These are phyloP conservation scores for Neofusicoccum sp. DNA, from an alignment of 2,329 filamentous ascomycete species.

Conservation along the genomic window DNA sequence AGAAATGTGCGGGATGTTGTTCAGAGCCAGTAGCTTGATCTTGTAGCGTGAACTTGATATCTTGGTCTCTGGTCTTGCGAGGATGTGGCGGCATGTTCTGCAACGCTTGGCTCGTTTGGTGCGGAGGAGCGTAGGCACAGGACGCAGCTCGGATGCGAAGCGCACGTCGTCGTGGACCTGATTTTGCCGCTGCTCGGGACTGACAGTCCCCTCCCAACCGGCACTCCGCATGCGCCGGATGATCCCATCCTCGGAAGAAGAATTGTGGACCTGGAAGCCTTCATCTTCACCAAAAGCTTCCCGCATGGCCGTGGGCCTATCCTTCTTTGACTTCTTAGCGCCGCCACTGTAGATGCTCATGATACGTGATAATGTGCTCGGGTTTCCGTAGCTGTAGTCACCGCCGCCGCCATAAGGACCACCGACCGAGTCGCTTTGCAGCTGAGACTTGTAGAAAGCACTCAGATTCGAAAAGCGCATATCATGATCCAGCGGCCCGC, in stretches of 20 bases:
- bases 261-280: slow-evolving; percentile 63
- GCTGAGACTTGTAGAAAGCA: slow-evolving; percentile 77
- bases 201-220: slow-evolving; percentile 65
- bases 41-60: slow-evolving; percentile 85
- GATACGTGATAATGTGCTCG: slow-evolving; percentile 78
- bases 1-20: slow-evolving; percentile 80
- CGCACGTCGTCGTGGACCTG: slow-evolving; percentile 52
- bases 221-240: slow-evolving; percentile 58
- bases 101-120: slow-evolving; percentile 95
- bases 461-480: slow-evolving; percentile 73
- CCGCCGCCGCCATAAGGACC: slow-evolving; percentile 40
- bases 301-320: slow-evolving; percentile 71
- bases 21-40: slow-evolving; percentile 80
- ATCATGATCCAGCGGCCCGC: slow-evolving; percentile 52
- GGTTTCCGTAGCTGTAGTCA: slow-evolving; percentile 57
- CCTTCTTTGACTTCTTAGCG: slow-evolving; percentile 57
- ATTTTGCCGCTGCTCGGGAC: slow-evolving; percentile 51
- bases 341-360: slow-evolving; percentile 79
- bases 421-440: slow-evolving; percentile 57
- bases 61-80: slow-evolving; percentile 91
- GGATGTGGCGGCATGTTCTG: slow-evolving; percentile 87
- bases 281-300: slow-evolving; percentile 71
- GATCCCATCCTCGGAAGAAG: slow-evolving; percentile 59
- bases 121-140: slow-evolving; percentile 76
- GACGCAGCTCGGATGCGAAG: slow-evolving; percentile 73